Percentiles rank a stretch among this genome's conserved stretches.
Conservation (phyloP, 2,329 filamentous ascomycete genomes). For the Botryosphaeria agaves region DNA sequence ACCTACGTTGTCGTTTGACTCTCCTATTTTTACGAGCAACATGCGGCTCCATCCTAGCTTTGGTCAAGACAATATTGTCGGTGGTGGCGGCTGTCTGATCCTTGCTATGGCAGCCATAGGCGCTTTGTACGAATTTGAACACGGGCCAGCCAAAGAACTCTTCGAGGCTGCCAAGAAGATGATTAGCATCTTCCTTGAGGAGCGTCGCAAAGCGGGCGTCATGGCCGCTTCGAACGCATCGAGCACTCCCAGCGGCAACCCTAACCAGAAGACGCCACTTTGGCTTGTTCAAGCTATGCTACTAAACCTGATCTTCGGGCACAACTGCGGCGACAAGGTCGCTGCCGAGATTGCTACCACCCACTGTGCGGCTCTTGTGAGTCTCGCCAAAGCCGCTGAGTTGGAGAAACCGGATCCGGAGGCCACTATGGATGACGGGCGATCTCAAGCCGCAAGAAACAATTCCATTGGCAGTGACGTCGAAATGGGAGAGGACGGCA, state of each 20-base stretch:
- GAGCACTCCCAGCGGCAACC: slow-evolving; percentile 29
- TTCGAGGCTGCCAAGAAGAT: slow-evolving; percentile 92
- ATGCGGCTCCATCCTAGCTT: slow-evolving; percentile 35
- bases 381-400: slow-evolving; percentile 77
- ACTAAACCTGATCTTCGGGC: slow-evolving; percentile 86
- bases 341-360: slow-evolving; percentile 84
- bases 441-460: too few relatives aligned
- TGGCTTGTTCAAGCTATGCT: slow-evolving; percentile 97
- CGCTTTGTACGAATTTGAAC: slow-evolving; percentile 75
- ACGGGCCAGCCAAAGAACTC: slow-evolving; percentile 60
- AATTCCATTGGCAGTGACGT: slow-evolving; percentile 29
- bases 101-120: slow-evolving; percentile 79
- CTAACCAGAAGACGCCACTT: slow-evolving; percentile 63
- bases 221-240: slow-evolving; percentile 26
- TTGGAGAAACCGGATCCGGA: slow-evolving; percentile 35
- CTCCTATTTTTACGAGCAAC: slow-evolving; percentile 45
- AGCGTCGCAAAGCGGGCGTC: slow-evolving; percentile 73
- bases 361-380: slow-evolving; percentile 80
- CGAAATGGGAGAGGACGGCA: slow-evolving; percentile 33
- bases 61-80: slow-evolving; percentile 38
- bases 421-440: slow-evolving; percentile 4
- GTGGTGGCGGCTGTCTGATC: slow-evolving; percentile 72
- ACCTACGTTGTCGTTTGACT: slow-evolving; percentile 79
- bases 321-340: slow-evolving; percentile 83
- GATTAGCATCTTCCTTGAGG: slow-evolving; percentile 85